phyloP scores from a whole-genome alignment of 2,329 filamentous ascomycete species.

The Fusarium humuli region DNA sequence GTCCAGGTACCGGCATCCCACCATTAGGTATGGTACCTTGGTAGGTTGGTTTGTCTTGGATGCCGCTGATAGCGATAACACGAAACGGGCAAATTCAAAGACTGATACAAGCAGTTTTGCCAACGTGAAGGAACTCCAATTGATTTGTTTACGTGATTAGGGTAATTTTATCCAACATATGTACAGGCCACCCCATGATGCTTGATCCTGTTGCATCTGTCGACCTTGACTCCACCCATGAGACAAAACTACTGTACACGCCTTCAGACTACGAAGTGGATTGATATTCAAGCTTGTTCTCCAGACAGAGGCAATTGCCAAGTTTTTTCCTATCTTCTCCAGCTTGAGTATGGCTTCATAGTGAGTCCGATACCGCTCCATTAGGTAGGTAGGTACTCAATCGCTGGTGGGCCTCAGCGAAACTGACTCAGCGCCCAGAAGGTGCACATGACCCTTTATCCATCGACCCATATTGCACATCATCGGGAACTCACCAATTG shows the following conservation, averaged over 20 bases:
- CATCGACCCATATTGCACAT: slow-evolving; percentile 18
- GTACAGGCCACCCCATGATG: background rate
- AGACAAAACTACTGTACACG: background rate
- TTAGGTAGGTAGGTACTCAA: background rate
- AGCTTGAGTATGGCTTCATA: background rate
- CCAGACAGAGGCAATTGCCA: background rate
- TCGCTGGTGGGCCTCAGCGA: slow-evolving; percentile 5
- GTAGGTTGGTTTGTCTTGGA: background rate
- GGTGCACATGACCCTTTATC: slow-evolving; percentile 20
- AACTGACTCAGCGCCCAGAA: slow-evolving; percentile 24
- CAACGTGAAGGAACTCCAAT: background rate
- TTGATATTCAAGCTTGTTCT: background rate
- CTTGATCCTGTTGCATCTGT: background rate
- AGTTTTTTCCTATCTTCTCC: background rate
- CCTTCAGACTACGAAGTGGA: background rate
- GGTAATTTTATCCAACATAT: background rate
- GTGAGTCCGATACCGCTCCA: slow-evolving; percentile 35
- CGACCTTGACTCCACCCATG: background rate
- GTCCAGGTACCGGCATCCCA: slow-evolving; percentile 27
- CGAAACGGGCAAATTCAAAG: background rate
- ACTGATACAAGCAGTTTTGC: background rate
- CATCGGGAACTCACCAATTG: slow-evolving; percentile 20
- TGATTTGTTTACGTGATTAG: background rate
- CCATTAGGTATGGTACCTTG: background rate
- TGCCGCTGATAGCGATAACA: slow-evolving; percentile 1